Percentiles rank a stretch among this genome's conserved stretches.
Conservation (phyloP, 2,329 filamentous ascomycete genomes). For the Xylariaceae sp. region DNA sequence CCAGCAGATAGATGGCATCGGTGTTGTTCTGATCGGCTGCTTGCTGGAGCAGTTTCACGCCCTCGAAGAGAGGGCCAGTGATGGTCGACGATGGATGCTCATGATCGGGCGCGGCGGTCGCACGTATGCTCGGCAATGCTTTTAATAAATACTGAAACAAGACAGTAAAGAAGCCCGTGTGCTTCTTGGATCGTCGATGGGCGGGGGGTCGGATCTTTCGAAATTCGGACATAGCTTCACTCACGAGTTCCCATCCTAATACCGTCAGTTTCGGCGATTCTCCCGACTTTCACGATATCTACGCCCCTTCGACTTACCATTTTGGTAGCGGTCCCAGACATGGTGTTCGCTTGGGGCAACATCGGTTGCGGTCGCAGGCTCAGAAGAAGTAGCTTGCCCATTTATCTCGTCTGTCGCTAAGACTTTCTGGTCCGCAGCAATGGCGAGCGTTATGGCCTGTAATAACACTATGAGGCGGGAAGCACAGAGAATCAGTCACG, state of each 20-base stretch:
- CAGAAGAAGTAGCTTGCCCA: constrained; percentile 20
- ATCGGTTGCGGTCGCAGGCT: constrained; percentile 25
- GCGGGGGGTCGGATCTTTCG: constrained; percentile 44
- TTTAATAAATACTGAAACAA: constrained; percentile 43
- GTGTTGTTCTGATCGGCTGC: constrained; percentile 56
- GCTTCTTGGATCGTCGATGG: constrained; percentile 41
- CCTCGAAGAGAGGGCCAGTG: constrained; percentile 44
- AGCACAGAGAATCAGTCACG: constrained; percentile 6
- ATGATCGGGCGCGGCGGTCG: constrained; percentile 40
- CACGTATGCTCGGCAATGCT: constrained; percentile 46
- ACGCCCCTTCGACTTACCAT: constrained; percentile 24
- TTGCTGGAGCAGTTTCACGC: constrained; percentile 48
- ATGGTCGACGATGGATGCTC: constrained; percentile 35
- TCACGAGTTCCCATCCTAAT: constrained; percentile 49
- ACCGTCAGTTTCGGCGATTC: neutral
- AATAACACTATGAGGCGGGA: constrained; percentile 27
- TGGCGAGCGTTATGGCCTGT: constrained; percentile 27
- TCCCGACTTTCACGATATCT: neutral
- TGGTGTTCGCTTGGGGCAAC: constrained; percentile 24
- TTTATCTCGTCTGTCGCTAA: constrained; percentile 20
- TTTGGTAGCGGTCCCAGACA: constrained; percentile 32
- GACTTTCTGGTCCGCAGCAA: constrained; percentile 30
- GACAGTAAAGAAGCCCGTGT: constrained; percentile 40
- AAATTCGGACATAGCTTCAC: constrained; percentile 47
- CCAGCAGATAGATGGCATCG: constrained; percentile 83